Base-by-base conservation (phyloP, 495 filamentous ascomycete species). In the Penicillium parvum region DNA sequence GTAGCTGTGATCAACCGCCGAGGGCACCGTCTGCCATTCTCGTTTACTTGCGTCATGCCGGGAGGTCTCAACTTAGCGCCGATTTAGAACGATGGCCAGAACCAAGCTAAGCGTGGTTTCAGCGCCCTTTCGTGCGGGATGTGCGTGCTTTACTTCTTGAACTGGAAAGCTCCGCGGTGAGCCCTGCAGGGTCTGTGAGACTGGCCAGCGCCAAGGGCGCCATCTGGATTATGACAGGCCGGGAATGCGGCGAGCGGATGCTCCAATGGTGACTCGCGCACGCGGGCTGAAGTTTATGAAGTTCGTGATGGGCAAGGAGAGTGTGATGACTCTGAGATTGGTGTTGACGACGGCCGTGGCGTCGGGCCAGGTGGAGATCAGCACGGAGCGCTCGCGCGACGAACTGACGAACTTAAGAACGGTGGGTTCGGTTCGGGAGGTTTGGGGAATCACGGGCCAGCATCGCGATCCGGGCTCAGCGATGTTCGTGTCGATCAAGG, bases 341-440 rank as follows among this genome's bases (percentile, higher is more conserved):
- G 37, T 3, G 34, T 33, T 45, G 37, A 29, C 32, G 21, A 16
- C 34, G 16, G 14, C 20, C 29, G 35, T 48, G 54, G 50, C 50
- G 42, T 54, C 23, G 21, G 37, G 8, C 39, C 32, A 7, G 28
- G 45, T 46, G 39, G 28, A 25, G 51, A 50, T 55, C 52, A 47
- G 52, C 51, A 58, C 39, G 48, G 36, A 29, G 35, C 21, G 30
- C 30, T 26, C 29, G 17, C 51, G 46, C 20, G 45, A 56, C 44
- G 39, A 27, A 52, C 45, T 45, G 45, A 56, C 44, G 39, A 27
- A 52, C 45, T 45, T 39, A 52, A 58, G 51, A 55, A 58, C 51
- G 51, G 55, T 55, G 51, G 51, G 39, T 45, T 38, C 22, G 20
- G 27, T 7, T 36, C 33, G 7, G 12, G 9, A 37, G 21, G n/a